These are phyloP conservation scores for Microcos paniculata DNA, from an alignment of 345 rosid species.

Conservation along the genomic window DNA sequence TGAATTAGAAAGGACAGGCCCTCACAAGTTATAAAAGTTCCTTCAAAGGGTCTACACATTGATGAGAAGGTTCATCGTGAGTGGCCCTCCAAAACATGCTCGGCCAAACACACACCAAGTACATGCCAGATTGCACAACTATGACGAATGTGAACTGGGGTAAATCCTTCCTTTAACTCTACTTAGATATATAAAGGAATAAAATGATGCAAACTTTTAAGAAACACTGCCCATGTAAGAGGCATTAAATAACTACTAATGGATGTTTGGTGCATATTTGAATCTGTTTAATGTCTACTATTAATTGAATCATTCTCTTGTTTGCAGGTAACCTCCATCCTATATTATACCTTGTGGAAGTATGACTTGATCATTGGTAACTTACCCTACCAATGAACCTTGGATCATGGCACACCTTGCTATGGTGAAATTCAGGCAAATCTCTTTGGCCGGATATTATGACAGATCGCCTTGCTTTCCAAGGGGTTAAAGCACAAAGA, in stretches of 20 bases:
- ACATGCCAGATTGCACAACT: background rate
- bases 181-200: background rate
- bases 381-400: background rate
- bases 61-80: slow-evolving; percentile 8
- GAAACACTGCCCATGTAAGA: background rate
- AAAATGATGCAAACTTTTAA: background rate
- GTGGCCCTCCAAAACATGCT: background rate
- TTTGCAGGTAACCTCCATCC: slow-evolving; percentile 6
- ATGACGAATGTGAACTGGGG: background rate
- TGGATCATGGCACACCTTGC: background rate
- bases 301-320: background rate
- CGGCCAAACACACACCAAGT: background rate
- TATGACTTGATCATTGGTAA: background rate
- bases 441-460: background rate
- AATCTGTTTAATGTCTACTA: background rate
- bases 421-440: background rate
- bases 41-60: background rate
- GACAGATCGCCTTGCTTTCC: background rate
- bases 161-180: slow-evolving; percentile 4
- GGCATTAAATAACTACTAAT: background rate
- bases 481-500: background rate
- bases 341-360: background rate
- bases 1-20: background rate
- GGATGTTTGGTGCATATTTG: background rate
- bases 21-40: background rate